phyloP scores from a whole-genome alignment of 176 grass and related monocot species.

The Ensete glaucum region DNA sequence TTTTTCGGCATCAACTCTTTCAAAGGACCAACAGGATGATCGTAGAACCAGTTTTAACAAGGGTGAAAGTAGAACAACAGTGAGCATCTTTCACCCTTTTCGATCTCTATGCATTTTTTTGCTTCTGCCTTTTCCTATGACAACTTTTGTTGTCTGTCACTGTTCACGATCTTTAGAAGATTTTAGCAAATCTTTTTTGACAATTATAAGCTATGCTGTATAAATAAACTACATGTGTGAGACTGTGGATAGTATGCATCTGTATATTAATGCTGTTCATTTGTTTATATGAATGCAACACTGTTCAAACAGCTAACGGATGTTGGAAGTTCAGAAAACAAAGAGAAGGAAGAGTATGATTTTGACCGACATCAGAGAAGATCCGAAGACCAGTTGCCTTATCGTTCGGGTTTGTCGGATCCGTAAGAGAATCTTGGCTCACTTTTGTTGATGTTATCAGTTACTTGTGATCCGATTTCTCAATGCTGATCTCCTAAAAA shows the following conservation, averaged over 20 bases:
- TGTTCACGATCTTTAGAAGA: too few relatives aligned
- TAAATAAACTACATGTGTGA: too few relatives aligned
- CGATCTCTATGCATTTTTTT: neutral
- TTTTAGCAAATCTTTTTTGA: too few relatives aligned
- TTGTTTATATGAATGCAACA: conserved; percentile 2
- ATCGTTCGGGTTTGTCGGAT: conserved; percentile 27
- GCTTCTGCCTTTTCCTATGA: neutral
- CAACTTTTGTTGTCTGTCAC: too few relatives aligned
- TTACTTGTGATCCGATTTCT: neutral
- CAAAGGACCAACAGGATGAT: conserved; percentile 23
- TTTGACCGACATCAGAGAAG: conserved; percentile 33
- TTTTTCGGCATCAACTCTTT: conserved; percentile 36
- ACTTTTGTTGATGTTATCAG: neutral
- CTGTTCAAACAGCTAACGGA: conserved; percentile 26
- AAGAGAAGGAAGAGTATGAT: conserved; percentile 29
- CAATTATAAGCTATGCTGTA: too few relatives aligned
- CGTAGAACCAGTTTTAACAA: conserved; percentile 20
- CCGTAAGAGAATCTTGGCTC: neutral
- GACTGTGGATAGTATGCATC: neutral
- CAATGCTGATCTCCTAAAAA: neutral
- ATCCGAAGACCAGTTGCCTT: conserved; percentile 23
- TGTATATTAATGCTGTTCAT: neutral
- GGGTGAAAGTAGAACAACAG: conserved; percentile 39
- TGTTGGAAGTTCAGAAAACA: neutral
- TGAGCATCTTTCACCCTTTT: conserved; percentile 26